Conservation (phyloP, 306 rosid genomes). For the Trifolium repens region DNA sequence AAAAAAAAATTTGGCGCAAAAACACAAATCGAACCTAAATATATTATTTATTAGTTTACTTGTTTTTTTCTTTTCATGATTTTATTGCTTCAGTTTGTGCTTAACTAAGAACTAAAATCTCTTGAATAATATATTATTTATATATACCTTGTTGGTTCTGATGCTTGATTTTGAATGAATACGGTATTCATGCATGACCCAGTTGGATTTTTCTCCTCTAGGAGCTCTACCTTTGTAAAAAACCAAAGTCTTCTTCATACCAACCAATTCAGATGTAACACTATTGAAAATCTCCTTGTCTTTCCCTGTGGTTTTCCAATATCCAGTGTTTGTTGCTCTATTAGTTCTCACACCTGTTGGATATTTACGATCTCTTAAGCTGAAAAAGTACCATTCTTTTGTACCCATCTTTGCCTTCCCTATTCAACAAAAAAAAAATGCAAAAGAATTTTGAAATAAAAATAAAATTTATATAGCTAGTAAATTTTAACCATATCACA, state of each 20-base stretch:
- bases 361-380: slow-evolving; percentile 76
- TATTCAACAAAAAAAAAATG: background rate
- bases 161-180: slow-evolving; percentile 34
- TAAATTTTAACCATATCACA: slow-evolving; percentile 23
- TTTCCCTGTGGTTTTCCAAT: slow-evolving; percentile 97
- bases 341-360: slow-evolving; percentile 90
- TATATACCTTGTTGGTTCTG: slow-evolving; percentile 34
- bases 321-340: slow-evolving; percentile 88
- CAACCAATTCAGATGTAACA: slow-evolving; percentile 49
- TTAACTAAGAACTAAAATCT: too few relatives aligned
- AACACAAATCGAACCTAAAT: too few relatives aligned
- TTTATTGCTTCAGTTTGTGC: too few relatives aligned
- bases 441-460: background rate
- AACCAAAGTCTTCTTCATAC: slow-evolving; percentile 93
- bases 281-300: slow-evolving; percentile 68
- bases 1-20: too few relatives aligned
- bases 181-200: slow-evolving; percentile 96
- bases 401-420: slow-evolving; percentile 88
- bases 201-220: slow-evolving; percentile 80
- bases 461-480: background rate
- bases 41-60: too few relatives aligned
- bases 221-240: slow-evolving; percentile 94
- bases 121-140: too few relatives aligned
- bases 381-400: slow-evolving; percentile 96
- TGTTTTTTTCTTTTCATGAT: too few relatives aligned